Percentiles rank a stretch among this genome's conserved stretches.
Conservation (phyloP, 176 grass and related monocot species). For the Dendrocalamus sinicus region DNA sequence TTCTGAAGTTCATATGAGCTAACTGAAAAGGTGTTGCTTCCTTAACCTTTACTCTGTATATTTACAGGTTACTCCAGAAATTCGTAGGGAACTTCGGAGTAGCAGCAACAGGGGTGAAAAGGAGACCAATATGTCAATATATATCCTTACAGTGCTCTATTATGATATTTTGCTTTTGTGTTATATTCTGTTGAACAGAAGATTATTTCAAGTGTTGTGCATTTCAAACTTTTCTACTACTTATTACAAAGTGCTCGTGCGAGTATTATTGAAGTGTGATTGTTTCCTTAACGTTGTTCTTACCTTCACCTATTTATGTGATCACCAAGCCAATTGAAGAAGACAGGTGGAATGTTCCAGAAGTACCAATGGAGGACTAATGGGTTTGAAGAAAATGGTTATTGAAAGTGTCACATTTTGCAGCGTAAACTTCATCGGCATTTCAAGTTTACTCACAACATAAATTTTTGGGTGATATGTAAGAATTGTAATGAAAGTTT, state of each 20-base stretch:
- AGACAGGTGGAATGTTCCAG: constrained; percentile 77
- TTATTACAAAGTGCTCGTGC: background rate
- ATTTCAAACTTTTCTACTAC: background rate
- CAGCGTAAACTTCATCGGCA: background rate
- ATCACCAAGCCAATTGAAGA: constrained; percentile 81
- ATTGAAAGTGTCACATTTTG: background rate
- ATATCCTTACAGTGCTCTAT: constrained; percentile 56
- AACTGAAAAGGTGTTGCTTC: background rate
- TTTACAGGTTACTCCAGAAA: constrained; percentile 86
- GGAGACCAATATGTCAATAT: constrained; percentile 55
- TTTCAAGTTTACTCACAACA: background rate
- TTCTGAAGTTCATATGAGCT: constrained; percentile 5
- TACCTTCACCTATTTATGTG: constrained; percentile 69
- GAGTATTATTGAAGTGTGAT: background rate
- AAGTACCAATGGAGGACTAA: constrained; percentile 87
- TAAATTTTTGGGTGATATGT: background rate
- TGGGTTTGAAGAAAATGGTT: background rate
- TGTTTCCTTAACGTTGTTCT: constrained; percentile 66
- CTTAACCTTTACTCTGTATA: constrained; percentile 2
- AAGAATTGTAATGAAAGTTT: background rate
- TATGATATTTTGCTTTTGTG: background rate
- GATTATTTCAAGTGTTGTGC: background rate
- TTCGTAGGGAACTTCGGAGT: constrained; percentile 70
- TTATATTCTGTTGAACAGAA: background rate
- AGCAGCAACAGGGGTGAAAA: constrained; percentile 76